Evolutionary conservation across 345 rosid species (phyloP).

Genomic region (Rhodamnia argentea): DNA sequence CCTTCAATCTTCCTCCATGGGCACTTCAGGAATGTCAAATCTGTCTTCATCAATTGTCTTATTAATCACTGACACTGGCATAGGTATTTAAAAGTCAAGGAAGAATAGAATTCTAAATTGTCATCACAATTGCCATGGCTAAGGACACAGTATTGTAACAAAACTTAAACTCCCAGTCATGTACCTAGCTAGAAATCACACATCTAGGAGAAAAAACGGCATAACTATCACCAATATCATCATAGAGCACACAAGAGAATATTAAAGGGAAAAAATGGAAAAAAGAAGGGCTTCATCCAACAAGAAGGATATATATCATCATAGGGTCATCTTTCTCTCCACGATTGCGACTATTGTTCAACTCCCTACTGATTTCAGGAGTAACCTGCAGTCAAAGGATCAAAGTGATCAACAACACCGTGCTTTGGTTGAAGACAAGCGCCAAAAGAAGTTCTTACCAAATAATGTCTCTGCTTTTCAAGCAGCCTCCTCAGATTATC

Average conservation of each 20-base stretch:
- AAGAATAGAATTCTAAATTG: background rate
- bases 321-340: conserved; percentile 85
- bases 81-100: conserved; percentile 56
- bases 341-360: conserved; percentile 65
- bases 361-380: conserved; percentile 74
- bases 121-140: background rate
- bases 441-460: conserved; percentile 34
- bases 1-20: conserved; percentile 88
- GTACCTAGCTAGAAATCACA: background rate
- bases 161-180: background rate
- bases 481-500: conserved; percentile 54
- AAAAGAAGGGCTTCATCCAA: background rate
- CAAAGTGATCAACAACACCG: background rate
- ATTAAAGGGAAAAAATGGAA: background rate
- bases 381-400: conserved; percentile 44
- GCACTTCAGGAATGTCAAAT: conserved; percentile 94
- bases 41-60: conserved; percentile 79
- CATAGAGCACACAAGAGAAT: background rate
- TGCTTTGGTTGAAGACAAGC: background rate
- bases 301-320: conserved; percentile 65
- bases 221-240: background rate
- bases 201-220: background rate
- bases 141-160: background rate
- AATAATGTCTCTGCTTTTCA: conserved; percentile 57
- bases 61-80: conserved; percentile 48